phyloP scores from a whole-genome alignment of 345 rosid genomes.

The Viola odorata region DNA sequence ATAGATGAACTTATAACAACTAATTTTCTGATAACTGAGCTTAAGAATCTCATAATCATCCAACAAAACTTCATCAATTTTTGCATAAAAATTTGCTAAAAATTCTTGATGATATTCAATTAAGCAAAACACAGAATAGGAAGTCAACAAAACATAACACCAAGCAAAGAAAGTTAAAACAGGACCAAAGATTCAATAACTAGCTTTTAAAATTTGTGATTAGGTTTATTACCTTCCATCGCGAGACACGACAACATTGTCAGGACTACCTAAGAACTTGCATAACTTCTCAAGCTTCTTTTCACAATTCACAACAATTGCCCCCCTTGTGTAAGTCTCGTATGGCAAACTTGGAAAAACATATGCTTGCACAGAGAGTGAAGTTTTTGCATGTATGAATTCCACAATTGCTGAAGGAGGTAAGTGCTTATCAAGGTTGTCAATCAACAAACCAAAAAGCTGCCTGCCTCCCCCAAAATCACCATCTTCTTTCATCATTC shows the following conservation, averaged over 20 bases:
- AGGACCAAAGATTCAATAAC: not conserved
- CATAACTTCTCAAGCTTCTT: slow-evolving; percentile 21
- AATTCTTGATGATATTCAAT: not conserved
- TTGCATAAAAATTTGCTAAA: not conserved
- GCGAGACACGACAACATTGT: slow-evolving; percentile 31
- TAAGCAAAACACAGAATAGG: not conserved
- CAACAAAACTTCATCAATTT: not conserved
- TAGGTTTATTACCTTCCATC: slow-evolving; percentile 30
- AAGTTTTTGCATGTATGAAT: slow-evolving; percentile 33
- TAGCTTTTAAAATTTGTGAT: not conserved
- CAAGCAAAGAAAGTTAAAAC: not conserved
- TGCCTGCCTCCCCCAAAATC: slow-evolving; percentile 31
- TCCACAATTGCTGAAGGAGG: slow-evolving; percentile 29
- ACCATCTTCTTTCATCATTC: slow-evolving; percentile 14
- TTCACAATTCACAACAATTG: slow-evolving; percentile 20
- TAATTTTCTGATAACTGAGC: not conserved
- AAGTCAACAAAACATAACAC: not conserved
- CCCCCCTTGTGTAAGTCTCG: slow-evolving; percentile 28
- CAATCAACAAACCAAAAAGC: slow-evolving; percentile 20
- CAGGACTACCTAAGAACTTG: slow-evolving; percentile 28
- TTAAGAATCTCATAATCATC: not conserved
- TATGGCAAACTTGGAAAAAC: slow-evolving; percentile 32
- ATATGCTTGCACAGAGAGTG: slow-evolving; percentile 18
- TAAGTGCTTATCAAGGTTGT: slow-evolving; percentile 37
- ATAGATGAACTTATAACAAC: not conserved